phyloP scores from a whole-genome alignment of 768 basidiomycete species.

The Cubamyces sp. region DNA sequence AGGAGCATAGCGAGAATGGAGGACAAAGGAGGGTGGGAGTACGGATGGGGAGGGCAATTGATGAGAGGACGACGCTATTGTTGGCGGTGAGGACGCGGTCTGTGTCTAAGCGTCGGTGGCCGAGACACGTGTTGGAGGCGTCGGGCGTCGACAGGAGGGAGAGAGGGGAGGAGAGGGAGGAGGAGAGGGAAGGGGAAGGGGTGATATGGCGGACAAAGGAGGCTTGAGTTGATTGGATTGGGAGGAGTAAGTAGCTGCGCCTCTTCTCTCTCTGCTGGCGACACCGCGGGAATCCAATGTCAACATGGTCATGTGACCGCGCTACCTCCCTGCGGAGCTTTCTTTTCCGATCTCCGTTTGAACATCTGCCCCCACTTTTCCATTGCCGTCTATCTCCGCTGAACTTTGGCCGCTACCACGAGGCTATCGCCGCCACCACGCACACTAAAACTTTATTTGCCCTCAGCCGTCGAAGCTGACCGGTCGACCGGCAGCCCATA shows the following conservation, averaged over 20 bases:
- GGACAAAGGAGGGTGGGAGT: constrained; percentile 34
- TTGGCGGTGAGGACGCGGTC: background rate
- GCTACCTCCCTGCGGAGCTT: too few relatives aligned
- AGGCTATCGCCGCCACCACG: constrained; percentile 3
- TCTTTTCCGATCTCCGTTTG: background rate
- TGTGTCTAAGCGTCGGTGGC: background rate
- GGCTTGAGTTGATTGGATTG: background rate
- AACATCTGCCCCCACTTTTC: background rate
- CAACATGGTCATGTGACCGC: constrained; percentile 28
- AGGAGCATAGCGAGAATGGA: constrained; percentile 32
- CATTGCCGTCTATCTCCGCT: background rate
- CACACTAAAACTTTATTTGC: too few relatives aligned
- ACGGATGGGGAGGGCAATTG: constrained; percentile 3
- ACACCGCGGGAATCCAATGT: constrained; percentile 13
- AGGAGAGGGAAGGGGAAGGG: constrained; percentile 5
- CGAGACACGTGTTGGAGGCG: background rate
- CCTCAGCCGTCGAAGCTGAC: too few relatives aligned
- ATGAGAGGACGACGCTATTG: background rate
- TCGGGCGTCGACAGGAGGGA: background rate
- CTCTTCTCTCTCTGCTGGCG: constrained; percentile 3
- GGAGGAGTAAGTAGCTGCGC: background rate
- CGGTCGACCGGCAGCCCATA: too few relatives aligned
- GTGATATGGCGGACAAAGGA: background rate
- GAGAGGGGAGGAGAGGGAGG: background rate
- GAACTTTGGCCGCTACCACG: background rate